Evolutionary conservation across 495 filamentous ascomycete genomes (phyloP), one percentile per base, ranked within the genome.

Genomic region (Ramalina intermedia): DNA sequence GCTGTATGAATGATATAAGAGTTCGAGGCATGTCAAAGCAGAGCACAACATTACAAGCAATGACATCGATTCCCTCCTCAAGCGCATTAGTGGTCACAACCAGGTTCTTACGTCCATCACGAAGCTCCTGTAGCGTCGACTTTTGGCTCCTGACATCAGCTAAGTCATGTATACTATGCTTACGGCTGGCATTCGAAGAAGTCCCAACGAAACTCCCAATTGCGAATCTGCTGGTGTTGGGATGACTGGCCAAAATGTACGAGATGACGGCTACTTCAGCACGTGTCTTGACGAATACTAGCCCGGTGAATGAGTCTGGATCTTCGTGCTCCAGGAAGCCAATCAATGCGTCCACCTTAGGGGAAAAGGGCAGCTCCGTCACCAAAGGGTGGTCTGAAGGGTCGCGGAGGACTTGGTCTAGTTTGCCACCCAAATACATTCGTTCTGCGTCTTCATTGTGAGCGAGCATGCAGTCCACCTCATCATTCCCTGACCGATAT

Each of bases 51-150:
- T 90, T 84, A 61, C 90, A 96, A 6, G 80, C 79, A 8, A 82
- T 81, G 2, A 96, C 73, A 61, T 96, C 90, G 37, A 98, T 84
- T 0, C 90, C 91, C 64, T 98, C 91, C 63, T 96, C 90, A 0
- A 94, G 66, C 1, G 89, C 89, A 56, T 76, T 84, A 0, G 90
- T 96, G 0, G 86, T 76, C 6, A 98, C 65, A 9, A 98, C 69
- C 1, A 98, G 68, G 55, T 95, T 91, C 27, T 76, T 77, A 4
- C 64, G 66, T 8, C 88, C 86, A 2, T 59, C 55, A 16, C 77
- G 75, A 52, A 98, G 89, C 13, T 79, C 69, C 8, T 78, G 67
- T 2, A 98, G 72, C 0, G 80, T 79, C 20, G 72, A 52, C 36
- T 67, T 59, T 48, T 85, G 80, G 43, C 66, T 66, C 9, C 72